Evolutionary conservation across 257 asterid genomes (phyloP), one percentile per base, ranked within the genome.

Genomic region (Solanum paucissectum): DNA sequence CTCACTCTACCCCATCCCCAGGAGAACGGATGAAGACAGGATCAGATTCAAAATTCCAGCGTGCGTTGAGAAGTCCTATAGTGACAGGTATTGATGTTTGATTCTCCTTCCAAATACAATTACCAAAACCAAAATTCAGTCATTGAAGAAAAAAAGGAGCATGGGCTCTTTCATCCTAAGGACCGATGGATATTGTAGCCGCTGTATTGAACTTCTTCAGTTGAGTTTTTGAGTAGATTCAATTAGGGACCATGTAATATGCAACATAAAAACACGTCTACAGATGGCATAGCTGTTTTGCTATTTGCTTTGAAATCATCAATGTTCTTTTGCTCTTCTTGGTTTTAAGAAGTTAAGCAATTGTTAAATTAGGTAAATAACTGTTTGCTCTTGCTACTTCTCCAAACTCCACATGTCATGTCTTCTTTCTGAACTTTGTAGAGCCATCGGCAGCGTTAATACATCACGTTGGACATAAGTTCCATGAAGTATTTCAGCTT

Each of bases 401-500:
- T 60, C 52, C 42, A 44, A 82, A 36, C 58, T 77, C 14, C 64
- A 42, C 64, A 77, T 25, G 64, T 3, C 64, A 77, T 25, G 23
- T 42, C n/a, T 44, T 8, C 84, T 60, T 55, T 87, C 76, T 52
- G 34, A 52, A 58, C 68, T 46, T 4, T 88, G 86, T 84, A 93
- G 95, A 92, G 87, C 89, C 93, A 87, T 94, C 96, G 64, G 87
- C 93, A 73, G 90, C 91, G 1, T 32, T 84, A 85, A 42, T 89
- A 32, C 91, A 91, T 89, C 93, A 91, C 20, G 92, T 89, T 13
- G 98, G 98, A 74, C 91, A 90, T 82, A 96, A 91, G 91, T 92
- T 93, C 90, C 98, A 94, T 32, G 97, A 94, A 89, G 98, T 92
- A 37, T 97, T 94, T 91, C 98, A 95, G 93, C 94, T 90, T 60